Conservation (phyloP, 768 basidiomycete genomes). For the Mrakia gelida region DNA sequence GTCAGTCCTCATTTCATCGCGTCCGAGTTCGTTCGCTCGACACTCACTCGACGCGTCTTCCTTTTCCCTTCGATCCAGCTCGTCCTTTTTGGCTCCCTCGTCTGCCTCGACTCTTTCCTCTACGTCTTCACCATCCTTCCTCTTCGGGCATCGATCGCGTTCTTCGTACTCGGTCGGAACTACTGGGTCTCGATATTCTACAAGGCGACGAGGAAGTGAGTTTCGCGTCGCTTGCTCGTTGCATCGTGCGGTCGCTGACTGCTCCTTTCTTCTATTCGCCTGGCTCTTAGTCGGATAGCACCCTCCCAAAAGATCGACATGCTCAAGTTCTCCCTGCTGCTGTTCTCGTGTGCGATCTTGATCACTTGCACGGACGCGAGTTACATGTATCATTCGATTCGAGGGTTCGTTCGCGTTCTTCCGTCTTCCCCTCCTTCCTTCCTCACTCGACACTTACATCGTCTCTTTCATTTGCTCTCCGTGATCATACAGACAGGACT, state of each 20-base stretch:
- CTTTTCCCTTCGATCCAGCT: constrained; percentile 53
- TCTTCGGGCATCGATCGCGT: constrained; percentile 56
- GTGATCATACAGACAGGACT: constrained; percentile 60
- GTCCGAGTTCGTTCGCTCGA: constrained; percentile 39
- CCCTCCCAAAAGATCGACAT: constrained; percentile 91
- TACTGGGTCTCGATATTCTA: constrained; percentile 38
- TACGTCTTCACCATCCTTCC: constrained; percentile 98
- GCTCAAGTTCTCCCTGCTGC: constrained; percentile 69
- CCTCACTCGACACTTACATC: not conserved
- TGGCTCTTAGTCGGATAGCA: constrained; percentile 50
- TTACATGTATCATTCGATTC: constrained; percentile 95
- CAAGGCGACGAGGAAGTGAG: constrained; percentile 2
- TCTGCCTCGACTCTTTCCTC: constrained; percentile 94
- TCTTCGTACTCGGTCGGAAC: constrained; percentile 59
- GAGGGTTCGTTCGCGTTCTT: constrained; percentile 50
- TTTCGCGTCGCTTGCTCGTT: not conserved
- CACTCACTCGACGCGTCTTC: constrained; percentile 37
- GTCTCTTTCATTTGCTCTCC: no score
- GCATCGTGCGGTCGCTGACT: not conserved
- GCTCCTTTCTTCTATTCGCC: not conserved
- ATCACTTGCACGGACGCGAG: constrained; percentile 86
- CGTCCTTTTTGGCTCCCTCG: constrained; percentile 81
- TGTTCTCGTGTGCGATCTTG: constrained; percentile 67
- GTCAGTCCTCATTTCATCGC: constrained; percentile 47
- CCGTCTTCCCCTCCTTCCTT: not conserved